phyloP scores from a whole-genome alignment of 1,284 basidiomycete genomes.

The Chondrostereum purpureum region DNA sequence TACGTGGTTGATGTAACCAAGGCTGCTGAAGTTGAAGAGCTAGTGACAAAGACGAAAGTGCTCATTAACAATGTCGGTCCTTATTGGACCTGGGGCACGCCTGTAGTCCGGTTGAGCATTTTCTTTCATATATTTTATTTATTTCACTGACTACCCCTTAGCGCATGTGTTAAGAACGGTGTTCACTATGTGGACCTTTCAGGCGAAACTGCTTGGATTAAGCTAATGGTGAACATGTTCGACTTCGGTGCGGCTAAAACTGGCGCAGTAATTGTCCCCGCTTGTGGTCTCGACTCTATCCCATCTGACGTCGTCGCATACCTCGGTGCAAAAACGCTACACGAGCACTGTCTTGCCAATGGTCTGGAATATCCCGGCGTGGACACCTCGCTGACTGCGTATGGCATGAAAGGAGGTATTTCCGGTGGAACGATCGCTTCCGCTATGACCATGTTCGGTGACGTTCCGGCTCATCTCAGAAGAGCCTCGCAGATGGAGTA shows the following conservation, averaged over 20 bases:
- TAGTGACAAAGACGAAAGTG: conserved; percentile 49
- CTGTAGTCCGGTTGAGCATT: conserved; percentile 44
- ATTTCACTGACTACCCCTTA: conserved; percentile 11
- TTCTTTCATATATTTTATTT: conserved; percentile 12
- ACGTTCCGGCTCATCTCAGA: conserved; percentile 36
- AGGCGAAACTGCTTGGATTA: conserved; percentile 46
- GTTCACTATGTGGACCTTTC: conserved; percentile 55
- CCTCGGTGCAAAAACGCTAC: conserved; percentile 42
- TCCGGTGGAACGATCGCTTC: conserved; percentile 71
- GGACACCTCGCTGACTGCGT: conserved; percentile 38
- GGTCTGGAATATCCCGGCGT: conserved; percentile 18
- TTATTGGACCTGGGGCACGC: conserved; percentile 56
- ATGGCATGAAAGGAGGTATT: conserved; percentile 42
- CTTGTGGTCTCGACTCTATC: conserved; percentile 68
- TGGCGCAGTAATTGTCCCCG: conserved; percentile 61
- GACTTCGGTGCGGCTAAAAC: conserved; percentile 64
- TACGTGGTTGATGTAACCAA: conserved; percentile 50
- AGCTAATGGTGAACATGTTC: conserved; percentile 46
- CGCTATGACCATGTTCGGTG: conserved; percentile 42
- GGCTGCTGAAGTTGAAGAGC: conserved; percentile 38
- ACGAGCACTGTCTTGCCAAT: conserved; percentile 18
- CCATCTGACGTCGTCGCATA: conserved; percentile 63
- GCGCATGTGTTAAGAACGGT: conserved; percentile 30
- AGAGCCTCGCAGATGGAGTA: conserved; percentile 33
- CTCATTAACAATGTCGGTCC: conserved; percentile 67